Evolutionary conservation across 2,329 filamentous ascomycete species (phyloP), one percentile per base, ranked within the genome.

Genomic region (Diaporthe capsici): DNA sequence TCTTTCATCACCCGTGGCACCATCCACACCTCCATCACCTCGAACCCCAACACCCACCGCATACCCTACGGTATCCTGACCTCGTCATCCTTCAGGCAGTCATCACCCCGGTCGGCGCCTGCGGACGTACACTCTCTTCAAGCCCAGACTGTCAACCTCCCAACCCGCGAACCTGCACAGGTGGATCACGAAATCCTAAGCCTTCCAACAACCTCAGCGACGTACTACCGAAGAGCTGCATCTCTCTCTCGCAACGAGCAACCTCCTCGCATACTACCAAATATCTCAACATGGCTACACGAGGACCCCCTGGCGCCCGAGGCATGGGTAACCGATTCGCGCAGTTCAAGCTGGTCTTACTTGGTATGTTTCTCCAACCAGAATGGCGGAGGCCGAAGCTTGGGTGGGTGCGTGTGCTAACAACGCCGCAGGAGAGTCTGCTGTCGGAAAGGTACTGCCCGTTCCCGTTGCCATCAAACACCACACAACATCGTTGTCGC

Each of bases 331-430:
- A 94, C 86, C 93, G 96, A 83, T 98, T 99, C 86, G 96, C 97
- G 82, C 97, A 99, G 90, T 99, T 99, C 89, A 99, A 99, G 90
- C 91, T 99, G 81, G 97, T 99, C 79, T 90, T 99, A 83, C 90
- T 99, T 79, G 97, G 97, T 98, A 91, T 80, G 93, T 83, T 75
- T 28, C 28, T 25, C 39, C n/a, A 28, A 61, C 37, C 25, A 51
- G 2, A 44, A 9, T 60, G 58, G 22, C 70, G 47, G 60, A 74
- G n/a, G 22, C 49, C 8, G 34, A 49, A 73, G 75, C 67, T 68
- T 47, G n/a, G 17, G 42, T 34, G 25, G 7, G 25, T 34, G 61
- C 25, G 20, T 77, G 76, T 79, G 78, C 86, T 89, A 83, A 90
- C 83, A 70, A 31, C 65, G 25, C 34, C 80, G 70, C 84, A 98